A percentile compares a stretch with the other conserved stretches of the same genome.
These are phyloP conservation scores for Buxus sempervirens DNA, from an alignment of 164 flowering plant genomes.

Conservation along the genomic window DNA sequence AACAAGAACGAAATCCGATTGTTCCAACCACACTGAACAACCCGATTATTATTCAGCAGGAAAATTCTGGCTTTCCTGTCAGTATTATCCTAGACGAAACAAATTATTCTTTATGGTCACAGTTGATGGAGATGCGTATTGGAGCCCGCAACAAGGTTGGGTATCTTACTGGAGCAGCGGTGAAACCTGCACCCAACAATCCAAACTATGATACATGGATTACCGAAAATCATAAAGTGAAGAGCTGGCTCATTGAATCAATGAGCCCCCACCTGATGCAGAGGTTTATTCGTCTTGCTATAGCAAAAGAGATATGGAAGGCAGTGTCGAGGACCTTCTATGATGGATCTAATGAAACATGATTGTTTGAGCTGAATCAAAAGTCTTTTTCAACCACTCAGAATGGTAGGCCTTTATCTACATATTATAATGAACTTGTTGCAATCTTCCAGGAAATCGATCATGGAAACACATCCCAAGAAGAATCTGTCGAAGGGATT, in stretches of 20 bases:
- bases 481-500: no score
- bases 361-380: no score
- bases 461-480: no score
- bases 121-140: constrained; percentile 17
- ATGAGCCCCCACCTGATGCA: neutral
- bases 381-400: no score
- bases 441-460: no score
- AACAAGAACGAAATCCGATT: neutral
- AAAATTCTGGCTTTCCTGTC: neutral
- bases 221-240: constrained; percentile 8
- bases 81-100: neutral
- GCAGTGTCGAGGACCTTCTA: neutral
- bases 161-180: constrained; percentile 4
- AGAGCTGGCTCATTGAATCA: no score
- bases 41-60: neutral
- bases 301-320: neutral
- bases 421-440: no score
- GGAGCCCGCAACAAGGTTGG: constrained; percentile 11
- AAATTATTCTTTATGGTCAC: constrained; percentile 16
- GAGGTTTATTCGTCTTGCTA: neutral
- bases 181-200: constrained; percentile 1
- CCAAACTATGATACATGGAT: constrained; percentile 4
- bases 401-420: no score
- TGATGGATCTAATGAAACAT: neutral
- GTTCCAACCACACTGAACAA: neutral